These are phyloP conservation scores for Centaurea solstitialis DNA, from an alignment of 129 eudicot species.

Conservation along the genomic window DNA sequence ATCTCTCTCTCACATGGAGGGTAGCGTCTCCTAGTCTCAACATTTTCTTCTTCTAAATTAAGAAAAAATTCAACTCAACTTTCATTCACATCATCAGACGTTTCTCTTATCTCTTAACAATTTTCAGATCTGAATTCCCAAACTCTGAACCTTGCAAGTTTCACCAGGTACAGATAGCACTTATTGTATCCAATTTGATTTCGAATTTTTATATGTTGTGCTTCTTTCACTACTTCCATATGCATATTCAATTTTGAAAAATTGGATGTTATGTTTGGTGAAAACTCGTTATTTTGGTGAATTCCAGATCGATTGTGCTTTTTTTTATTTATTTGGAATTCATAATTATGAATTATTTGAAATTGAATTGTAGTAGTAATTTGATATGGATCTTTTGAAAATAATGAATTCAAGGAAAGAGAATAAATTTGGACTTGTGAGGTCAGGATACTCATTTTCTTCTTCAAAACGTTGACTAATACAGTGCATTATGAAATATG, in stretches of 20 bases:
- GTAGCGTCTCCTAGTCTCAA: background rate
- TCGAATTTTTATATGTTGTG: background rate
- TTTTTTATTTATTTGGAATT: too few species aligned
- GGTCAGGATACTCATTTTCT: constrained; percentile 1
- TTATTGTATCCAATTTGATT: background rate
- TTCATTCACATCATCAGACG: background rate
- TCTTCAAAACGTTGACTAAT: background rate
- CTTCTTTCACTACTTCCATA: background rate
- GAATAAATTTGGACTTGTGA: background rate
- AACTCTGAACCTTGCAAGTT: background rate
- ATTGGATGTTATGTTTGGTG: background rate
- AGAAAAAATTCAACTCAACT: constrained; percentile 13
- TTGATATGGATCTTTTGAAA: background rate
- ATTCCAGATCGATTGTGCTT: background rate
- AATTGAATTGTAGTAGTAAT: background rate
- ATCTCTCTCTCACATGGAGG: constrained; percentile 24
- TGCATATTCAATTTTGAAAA: background rate
- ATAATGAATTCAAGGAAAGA: background rate
- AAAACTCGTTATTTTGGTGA: background rate
- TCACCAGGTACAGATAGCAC: constrained; percentile 20
- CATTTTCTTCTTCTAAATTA: background rate
- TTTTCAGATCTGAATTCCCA: constrained; percentile 14
- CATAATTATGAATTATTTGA: too few species aligned
- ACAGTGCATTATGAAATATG: too few species aligned
- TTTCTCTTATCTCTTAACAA: background rate